Evolutionary conservation across 441 rosid species (phyloP), one percentile per base, ranked within the genome.

Genomic region (Populus tomentosa): DNA sequence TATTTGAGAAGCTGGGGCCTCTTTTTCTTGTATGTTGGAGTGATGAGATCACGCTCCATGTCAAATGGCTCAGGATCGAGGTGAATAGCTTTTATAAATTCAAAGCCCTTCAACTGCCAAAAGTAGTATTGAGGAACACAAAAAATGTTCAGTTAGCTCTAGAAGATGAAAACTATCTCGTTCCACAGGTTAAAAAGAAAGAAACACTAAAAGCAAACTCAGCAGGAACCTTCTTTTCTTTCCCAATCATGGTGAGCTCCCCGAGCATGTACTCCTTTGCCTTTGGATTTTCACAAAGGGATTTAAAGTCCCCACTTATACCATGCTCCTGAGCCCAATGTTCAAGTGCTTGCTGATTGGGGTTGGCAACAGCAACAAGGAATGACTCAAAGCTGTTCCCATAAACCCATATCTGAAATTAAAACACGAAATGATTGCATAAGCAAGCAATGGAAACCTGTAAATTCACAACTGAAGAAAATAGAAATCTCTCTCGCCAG

Each of bases 11-110:
- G 82, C 63, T 96, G 99, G 56, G 98, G 98, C 83, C 99, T 88
- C 89, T 92, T 96, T 88, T 90, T 96, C 88, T 96, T 96, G n/a
- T n/a, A n/a, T n/a, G n/a, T n/a, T n/a, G n/a, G n/a, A n/a, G n/a
- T n/a, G n/a, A n/a, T n/a, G n/a, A 94, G 95, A 74, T 94, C 98
- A 16, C 92, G 92, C 26, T 94, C 98, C 66, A 94, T 90, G 82
- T 96, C 95, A 32, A 94, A 96, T 74, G 97, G 88, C 62, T 83
- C 90, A 0, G 99, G 95, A 35, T 94, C 99, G 1, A 94, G 88
- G 85, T 94, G 99, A 71, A 92, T 87, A 32, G 86, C 95, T 82
- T 86, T 94, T 62, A 96, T 79, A 63, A 88, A 79, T 85, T 96
- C 98, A 70, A 94, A 96, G 53, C 98, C 97, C 83, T 91, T 96